Evolutionary conservation across 139 green algal genomes (phyloP).

Genomic region (Tetraselmis chui): DNA sequence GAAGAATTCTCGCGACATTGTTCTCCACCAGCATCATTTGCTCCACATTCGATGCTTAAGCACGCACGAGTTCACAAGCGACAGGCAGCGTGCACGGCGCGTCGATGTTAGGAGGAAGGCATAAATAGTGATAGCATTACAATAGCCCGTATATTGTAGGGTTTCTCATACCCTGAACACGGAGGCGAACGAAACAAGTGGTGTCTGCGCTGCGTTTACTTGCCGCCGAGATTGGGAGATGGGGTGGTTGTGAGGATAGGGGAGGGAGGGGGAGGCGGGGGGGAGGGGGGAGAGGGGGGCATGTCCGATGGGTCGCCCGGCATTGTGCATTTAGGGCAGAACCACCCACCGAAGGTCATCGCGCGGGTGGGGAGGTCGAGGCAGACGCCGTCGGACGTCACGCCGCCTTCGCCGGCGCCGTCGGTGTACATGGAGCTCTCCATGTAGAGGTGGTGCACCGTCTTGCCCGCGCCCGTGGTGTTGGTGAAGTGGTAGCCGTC

Average conservation of each 20-base stretch:
- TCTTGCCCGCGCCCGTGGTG: conserved; percentile 10
- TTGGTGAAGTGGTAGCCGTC: conserved; percentile 25
- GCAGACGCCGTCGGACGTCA: conserved; percentile 22
- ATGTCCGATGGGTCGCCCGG: conserved; percentile 3
- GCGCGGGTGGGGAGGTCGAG: conserved; percentile 19
- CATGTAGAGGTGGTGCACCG: conserved; percentile 24
- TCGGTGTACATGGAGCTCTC: conserved; percentile 21
- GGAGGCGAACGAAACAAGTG: too few relatives aligned
- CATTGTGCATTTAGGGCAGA: conserved; percentile 23
- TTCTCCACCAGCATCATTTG: too few relatives aligned
- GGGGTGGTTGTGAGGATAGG: background rate
- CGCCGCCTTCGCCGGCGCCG: conserved; percentile 11
- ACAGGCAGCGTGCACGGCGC: too few relatives aligned
- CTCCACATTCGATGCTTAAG: too few relatives aligned
- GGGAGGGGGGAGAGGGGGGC: conserved; percentile 5
- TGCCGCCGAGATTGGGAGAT: too few relatives aligned
- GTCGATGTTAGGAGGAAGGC: too few relatives aligned
- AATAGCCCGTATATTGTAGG: too few relatives aligned
- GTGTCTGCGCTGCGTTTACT: too few relatives aligned
- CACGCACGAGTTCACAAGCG: too few relatives aligned
- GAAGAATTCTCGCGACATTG: too few relatives aligned
- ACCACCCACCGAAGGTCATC: conserved; percentile 24
- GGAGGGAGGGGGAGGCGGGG: background rate
- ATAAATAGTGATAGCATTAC: too few relatives aligned
- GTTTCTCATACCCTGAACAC: too few relatives aligned